Base-by-base conservation (phyloP, 2,329 filamentous ascomycete genomes). In the Talaromyces sp. region DNA sequence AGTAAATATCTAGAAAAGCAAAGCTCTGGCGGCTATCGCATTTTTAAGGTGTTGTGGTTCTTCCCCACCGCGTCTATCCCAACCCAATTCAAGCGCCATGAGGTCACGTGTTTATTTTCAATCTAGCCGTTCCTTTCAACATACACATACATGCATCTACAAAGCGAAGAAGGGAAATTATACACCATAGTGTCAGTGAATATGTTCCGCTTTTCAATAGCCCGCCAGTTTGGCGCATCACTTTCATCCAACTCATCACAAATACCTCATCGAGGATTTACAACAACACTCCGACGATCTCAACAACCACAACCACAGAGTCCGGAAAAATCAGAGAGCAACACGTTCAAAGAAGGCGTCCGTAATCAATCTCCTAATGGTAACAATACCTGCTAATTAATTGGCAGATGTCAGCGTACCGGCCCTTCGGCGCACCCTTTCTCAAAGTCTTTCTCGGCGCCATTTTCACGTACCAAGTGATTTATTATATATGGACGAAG, bases 391-490 rank as follows among this genome's bases (percentile, higher is more conserved):
- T 9, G 31, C 21, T 59, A 50, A 57, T 21, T 11, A 5, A 37
- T 33, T 56, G 46, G 12, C 60, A 80, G 79, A 70, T 76, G 65
- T 69, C 73, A 12, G 74, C 71, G n/a, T 78, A 78, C 66, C 72
- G 72, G 42, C 64, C 70, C 42, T 79, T 80, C 63, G 72, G 70
- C 5, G 70, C 78, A 37, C 79, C 80, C 9, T 77, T 82, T 58
- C 74, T 75, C 64, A 82, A 82, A 66, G 77, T 80, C 64, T 80
- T 82, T 61, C 73, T 81, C 2, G 76, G 79, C 7, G 78, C 79
- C 3, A 75, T 82, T 39, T 76, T 82, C 67, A 79, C 76, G 16
- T 82, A 81, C 67, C 80, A 82, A 65, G 71, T 80, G 46, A 71
- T 79, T 21, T 80, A 82, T 66, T 80, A 77, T 77, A 69, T 71